Base-by-base conservation (phyloP, 768 basidiomycete genomes). In the Phanerochaete carnosa region DNA sequence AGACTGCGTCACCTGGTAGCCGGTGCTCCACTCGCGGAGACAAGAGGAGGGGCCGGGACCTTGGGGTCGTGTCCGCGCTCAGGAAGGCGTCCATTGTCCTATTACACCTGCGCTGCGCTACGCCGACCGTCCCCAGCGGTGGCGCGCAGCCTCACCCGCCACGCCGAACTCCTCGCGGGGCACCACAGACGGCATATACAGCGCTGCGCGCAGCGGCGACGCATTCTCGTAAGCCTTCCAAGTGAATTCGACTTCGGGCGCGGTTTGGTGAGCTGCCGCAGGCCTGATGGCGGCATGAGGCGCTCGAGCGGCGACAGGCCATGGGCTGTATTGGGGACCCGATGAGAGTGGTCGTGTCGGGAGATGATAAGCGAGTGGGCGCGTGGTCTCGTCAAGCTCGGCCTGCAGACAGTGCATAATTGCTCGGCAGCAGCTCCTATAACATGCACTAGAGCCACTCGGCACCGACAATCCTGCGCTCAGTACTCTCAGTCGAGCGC, bases 391-490 rank as follows among this genome's bases (percentile, higher is more conserved):
- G 67, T 93, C 89, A 33, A 92, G 76, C 69, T 93, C 91, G 25
- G 75, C 74, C 65, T n/a, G n/a, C n/a, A n/a, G n/a, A n/a, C 87
- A 89, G 68, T 92, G 89, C 25, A 79, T 78, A 58, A 89, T 83
- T 60, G 87, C 86, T 63, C 82, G 87, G 52, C n/a, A n/a, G n/a
- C n/a, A 93, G 80, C 68, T 91, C 89, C 89, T 89, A 92, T 65
- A 87, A 82, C 67, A 91, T 79, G 74, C 89, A 93, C 1, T 86
- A 84, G 25, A 91, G 74, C 11, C 88, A 80, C 35, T 92, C 90
- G 25, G 87, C 83, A 43, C 87, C 90, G 57, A 90, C 91, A 58
- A 93, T 82, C 71, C 91, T 92, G 61, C 15, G n/a, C 16, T 4
- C 3, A 28, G 4, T 45, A 9, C 23, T 12, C 28, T 50, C 6